These are phyloP conservation scores for Nakazawaea ishiwadae DNA, from an alignment of 805 yeast species.

Conservation along the genomic window DNA sequence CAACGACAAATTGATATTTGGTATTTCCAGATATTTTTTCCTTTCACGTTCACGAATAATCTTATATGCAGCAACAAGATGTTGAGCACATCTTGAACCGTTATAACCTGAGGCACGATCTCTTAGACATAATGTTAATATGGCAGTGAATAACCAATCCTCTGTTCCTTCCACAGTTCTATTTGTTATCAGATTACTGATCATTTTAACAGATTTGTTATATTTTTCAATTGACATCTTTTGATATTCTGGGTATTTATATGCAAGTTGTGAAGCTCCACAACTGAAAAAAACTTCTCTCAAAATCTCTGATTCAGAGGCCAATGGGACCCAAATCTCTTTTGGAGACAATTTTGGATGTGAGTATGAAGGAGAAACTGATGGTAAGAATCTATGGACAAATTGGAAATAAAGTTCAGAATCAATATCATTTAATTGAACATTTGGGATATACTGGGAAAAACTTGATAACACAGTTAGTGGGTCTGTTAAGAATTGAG, in stretches of 20 bases:
- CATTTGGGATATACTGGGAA: constrained; percentile 11
- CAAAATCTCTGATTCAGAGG: constrained; percentile 24
- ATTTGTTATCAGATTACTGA: constrained; percentile 19
- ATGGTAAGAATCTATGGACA: constrained; percentile 33
- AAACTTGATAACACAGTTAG: not conserved
- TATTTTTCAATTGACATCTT: constrained; percentile 21
- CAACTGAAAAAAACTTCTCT: constrained; percentile 33
- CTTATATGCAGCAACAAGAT: constrained; percentile 30
- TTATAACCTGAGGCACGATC: constrained; percentile 27
- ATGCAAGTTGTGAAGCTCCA: constrained; percentile 35
- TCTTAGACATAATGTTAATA: constrained; percentile 33
- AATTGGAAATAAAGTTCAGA: constrained; percentile 27
- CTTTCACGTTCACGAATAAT: constrained; percentile 26
- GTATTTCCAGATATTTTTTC: constrained; percentile 12
- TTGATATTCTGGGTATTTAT: constrained; percentile 24
- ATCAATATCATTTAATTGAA: constrained; percentile 3
- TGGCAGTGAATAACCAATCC: constrained; percentile 36
- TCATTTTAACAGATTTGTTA: constrained; percentile 18
- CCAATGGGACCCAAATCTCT: constrained; percentile 34
- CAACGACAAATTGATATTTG: not conserved
- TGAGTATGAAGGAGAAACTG: constrained; percentile 37
- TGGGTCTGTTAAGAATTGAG: constrained; percentile 2
- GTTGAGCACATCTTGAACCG: constrained; percentile 25
- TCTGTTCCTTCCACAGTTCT: constrained; percentile 26
- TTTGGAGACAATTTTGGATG: constrained; percentile 35